Conservation (phyloP, 1,284 basidiomycete species). For the Heliocybe sulcata region DNA sequence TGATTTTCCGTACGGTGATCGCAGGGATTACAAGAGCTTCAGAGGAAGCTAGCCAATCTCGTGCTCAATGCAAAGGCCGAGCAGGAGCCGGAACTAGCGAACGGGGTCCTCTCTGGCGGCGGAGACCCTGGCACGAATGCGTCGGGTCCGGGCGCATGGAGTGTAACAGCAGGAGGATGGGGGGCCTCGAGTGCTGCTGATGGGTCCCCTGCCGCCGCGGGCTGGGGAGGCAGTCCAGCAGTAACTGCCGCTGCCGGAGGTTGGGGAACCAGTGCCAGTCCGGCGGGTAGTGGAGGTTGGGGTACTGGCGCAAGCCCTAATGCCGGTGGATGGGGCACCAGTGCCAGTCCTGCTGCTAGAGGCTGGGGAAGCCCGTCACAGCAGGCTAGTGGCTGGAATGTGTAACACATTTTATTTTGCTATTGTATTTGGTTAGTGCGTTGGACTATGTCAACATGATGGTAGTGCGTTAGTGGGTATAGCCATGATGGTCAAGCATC, state of each 20-base stretch:
- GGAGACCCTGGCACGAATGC: constrained; percentile 9
- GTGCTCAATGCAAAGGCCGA: constrained; percentile 60
- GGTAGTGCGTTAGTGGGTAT: background rate
- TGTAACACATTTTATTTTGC: constrained; percentile 12
- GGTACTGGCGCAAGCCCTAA: constrained; percentile 24
- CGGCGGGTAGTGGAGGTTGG: constrained; percentile 17
- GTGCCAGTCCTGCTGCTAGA: constrained; percentile 27
- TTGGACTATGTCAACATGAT: background rate
- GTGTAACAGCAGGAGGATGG: no score
- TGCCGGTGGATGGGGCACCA: constrained; percentile 15
- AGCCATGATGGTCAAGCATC: background rate
- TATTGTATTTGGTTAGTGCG: background rate
- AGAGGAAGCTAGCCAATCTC: constrained; percentile 76
- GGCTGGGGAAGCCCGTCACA: constrained; percentile 33
- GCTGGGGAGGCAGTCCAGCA: constrained; percentile 1
- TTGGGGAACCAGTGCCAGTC: constrained; percentile 7
- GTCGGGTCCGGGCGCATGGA: background rate
- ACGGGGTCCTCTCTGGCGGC: constrained; percentile 18
- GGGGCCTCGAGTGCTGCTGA: background rate
- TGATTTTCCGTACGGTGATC: background rate
- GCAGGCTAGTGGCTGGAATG: constrained; percentile 22
- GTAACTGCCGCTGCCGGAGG: background rate
- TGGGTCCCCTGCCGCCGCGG: background rate
- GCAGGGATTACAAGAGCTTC: constrained; percentile 76
- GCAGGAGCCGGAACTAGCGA: constrained; percentile 46